Conservation (phyloP, 768 basidiomycete genomes). For the Peribolospora kevripleyi region DNA sequence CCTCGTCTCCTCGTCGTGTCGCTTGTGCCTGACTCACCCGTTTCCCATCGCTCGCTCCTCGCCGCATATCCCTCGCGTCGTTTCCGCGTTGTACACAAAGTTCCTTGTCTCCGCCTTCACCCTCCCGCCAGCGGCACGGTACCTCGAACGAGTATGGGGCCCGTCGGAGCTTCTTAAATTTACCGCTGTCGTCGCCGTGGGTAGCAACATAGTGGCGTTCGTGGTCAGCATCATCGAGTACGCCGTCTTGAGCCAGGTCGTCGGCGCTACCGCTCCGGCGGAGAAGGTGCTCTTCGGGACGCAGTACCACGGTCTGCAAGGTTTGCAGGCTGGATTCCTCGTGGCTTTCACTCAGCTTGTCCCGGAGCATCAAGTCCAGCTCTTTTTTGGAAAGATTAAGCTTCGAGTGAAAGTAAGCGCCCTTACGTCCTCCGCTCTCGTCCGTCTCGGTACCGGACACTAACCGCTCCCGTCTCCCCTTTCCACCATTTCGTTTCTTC, state of each 20-base stretch:
- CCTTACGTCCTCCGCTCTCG: no score
- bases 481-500: not conserved
- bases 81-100: conserved; percentile 23
- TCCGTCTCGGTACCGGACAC: no score
- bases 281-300: conserved; percentile 26
- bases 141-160: conserved; percentile 89
- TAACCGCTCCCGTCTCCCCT: not conserved
- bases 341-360: conserved; percentile 96
- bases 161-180: conserved; percentile 20
- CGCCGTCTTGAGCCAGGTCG: conserved; percentile 7
- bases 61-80: not conserved
- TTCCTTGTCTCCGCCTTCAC: conserved; percentile 49
- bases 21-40: not conserved
- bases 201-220: conserved; percentile 70
- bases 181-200: conserved; percentile 47
- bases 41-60: not conserved
- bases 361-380: conserved; percentile 89
- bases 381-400: conserved; percentile 32
- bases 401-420: conserved; percentile 5
- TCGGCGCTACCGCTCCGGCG: not conserved
- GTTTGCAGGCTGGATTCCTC: conserved; percentile 61
- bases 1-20: not conserved
- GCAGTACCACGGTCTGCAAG: conserved; percentile 78
- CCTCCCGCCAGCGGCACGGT: conserved; percentile 59
- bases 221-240: conserved; percentile 65